A percentile compares a stretch with the other conserved stretches of the same genome.
These are phyloP conservation scores for Helenozyma baotianmanensis DNA, from an alignment of 805 yeast species.

Conservation along the genomic window DNA sequence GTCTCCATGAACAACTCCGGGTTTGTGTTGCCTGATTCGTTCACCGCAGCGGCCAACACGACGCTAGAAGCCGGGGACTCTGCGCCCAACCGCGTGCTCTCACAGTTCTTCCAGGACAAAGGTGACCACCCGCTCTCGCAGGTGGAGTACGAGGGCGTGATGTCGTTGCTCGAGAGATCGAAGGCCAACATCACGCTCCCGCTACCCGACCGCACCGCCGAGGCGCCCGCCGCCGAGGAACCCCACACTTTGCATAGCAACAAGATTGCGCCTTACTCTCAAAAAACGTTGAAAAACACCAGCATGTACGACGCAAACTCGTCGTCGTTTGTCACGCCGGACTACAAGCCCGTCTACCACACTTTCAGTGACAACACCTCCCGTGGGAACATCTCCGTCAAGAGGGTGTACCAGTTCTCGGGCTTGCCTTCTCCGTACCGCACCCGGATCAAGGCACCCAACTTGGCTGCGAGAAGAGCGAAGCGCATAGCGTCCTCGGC, in stretches of 20 bases:
- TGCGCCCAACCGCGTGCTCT: conserved; percentile 50
- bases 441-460: conserved; percentile 35
- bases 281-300: conserved; percentile 24
- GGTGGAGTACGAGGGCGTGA: conserved; percentile 77
- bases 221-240: conserved; percentile 2
- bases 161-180: conserved; percentile 43
- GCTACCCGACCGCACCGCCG: conserved; percentile 7
- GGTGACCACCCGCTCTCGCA: conserved; percentile 73
- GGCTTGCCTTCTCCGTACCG: conserved; percentile 43
- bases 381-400: conserved; percentile 29
- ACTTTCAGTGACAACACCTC: conserved; percentile 22
- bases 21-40: conserved; percentile 11
- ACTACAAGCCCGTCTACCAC: conserved; percentile 36
- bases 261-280: conserved; percentile 23
- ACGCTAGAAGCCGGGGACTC: conserved; percentile 7
- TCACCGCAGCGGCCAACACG: conserved; percentile 5
- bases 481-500: conserved; percentile 9
- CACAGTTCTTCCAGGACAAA: conserved; percentile 65
- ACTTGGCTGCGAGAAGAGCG: conserved; percentile 13
- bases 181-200: conserved; percentile 13
- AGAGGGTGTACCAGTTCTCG: conserved; percentile 41
- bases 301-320: conserved; percentile 16
- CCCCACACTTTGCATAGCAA: conserved; percentile 3
- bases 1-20: conserved; percentile 2
- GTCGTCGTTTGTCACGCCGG: conserved; percentile 27